Conservation (phyloP, 805 yeast genomes). For the Metschnikowia vanudenii region DNA sequence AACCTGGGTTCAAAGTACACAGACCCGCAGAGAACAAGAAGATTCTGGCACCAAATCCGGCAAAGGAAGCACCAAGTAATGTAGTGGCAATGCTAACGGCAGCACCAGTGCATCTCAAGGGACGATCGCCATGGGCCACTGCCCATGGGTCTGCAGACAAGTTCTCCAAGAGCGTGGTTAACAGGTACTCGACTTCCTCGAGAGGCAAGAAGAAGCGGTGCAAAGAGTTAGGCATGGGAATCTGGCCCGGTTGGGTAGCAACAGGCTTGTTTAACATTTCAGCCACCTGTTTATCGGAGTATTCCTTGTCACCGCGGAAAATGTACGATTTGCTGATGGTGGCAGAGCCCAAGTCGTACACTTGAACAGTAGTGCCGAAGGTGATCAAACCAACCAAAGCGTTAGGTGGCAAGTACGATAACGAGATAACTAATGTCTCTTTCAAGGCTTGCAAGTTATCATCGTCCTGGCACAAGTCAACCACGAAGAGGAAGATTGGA, state of each 20-base stretch:
- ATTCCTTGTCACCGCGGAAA: slow-evolving; percentile 88
- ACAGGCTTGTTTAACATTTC: slow-evolving; percentile 45
- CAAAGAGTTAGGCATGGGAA: slow-evolving; percentile 31
- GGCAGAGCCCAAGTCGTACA: slow-evolving; percentile 72
- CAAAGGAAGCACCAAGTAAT: slow-evolving; percentile 75
- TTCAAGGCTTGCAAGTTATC: slow-evolving; percentile 83
- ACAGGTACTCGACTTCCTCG: slow-evolving; percentile 76
- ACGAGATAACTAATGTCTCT: slow-evolving; percentile 71
- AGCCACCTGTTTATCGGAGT: slow-evolving; percentile 64
- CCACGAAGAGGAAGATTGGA: slow-evolving; percentile 81
- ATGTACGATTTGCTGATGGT: slow-evolving; percentile 72
- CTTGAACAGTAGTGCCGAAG: slow-evolving; percentile 85
- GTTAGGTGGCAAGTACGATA: slow-evolving; percentile 83
- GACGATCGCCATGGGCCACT: slow-evolving; percentile 76
- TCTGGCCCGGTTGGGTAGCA: slow-evolving; percentile 26
- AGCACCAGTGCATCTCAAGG: slow-evolving; percentile 89
- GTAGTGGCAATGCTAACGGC: slow-evolving; percentile 85
- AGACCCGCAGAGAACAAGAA: slow-evolving; percentile 94
- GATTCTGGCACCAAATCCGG: slow-evolving; percentile 84
- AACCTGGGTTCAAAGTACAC: slow-evolving; percentile 91
- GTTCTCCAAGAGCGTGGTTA: slow-evolving; percentile 75
- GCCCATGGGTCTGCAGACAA: slow-evolving; percentile 87
- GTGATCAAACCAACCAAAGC: slow-evolving; percentile 86
- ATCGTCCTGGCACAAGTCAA: slow-evolving; percentile 86
- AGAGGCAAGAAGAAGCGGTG: slow-evolving; percentile 72